phyloP scores from a whole-genome alignment of 2,329 filamentous ascomycete genomes.

The Diaporthe eres region DNA sequence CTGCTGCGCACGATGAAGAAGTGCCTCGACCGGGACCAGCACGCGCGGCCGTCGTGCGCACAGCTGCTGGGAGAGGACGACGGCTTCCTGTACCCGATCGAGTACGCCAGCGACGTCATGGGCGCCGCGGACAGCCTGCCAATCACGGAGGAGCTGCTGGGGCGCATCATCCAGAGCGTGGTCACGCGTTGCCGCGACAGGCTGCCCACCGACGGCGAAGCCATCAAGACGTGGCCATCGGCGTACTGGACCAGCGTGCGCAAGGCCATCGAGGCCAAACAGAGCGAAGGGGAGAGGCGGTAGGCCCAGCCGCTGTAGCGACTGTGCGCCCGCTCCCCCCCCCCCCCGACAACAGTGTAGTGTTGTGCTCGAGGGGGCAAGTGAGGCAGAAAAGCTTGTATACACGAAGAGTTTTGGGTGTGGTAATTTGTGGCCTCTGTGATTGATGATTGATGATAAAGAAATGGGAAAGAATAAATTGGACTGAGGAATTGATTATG shows the following conservation, averaged over 20 bases:
- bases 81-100: conserved; percentile 74
- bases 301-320: conserved; percentile 14
- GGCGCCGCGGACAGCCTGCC: conserved; percentile 65
- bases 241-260: conserved; percentile 74
- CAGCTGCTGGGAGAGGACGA: conserved; percentile 72
- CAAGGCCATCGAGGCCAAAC: conserved; percentile 60
- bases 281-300: conserved; percentile 40
- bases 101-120: conserved; percentile 56
- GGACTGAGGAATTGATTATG: neutral
- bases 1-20: conserved; percentile 73
- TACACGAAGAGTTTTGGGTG: neutral
- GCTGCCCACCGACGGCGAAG: conserved; percentile 71
- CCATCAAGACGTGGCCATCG: conserved; percentile 68
- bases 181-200: conserved; percentile 70
- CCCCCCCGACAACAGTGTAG: neutral
- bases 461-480: neutral
- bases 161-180: conserved; percentile 74
- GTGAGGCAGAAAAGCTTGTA: neutral
- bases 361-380: neutral
- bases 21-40: conserved; percentile 74
- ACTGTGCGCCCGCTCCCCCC: neutral
- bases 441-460: conserved; percentile 32
- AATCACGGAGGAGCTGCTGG: conserved; percentile 73
- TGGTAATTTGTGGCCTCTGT: neutral
- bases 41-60: conserved; percentile 73